These are phyloP conservation scores for Oryza punctata DNA, from an alignment of 176 grass and related monocot species.

Conservation along the genomic window DNA sequence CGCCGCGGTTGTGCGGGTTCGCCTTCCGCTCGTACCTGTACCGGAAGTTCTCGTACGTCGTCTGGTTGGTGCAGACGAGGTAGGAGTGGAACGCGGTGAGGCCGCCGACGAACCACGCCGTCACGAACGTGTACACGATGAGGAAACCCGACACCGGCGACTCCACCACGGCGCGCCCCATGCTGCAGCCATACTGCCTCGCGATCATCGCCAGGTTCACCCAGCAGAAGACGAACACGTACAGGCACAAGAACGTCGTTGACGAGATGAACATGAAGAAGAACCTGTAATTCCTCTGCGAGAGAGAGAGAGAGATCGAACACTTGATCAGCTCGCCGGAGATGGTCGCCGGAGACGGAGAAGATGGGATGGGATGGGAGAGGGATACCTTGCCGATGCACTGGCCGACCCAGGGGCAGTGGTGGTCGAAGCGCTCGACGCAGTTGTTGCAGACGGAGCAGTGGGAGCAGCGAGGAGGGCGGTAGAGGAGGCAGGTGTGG, in stretches of 20 bases:
- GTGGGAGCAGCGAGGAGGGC: slow-evolving; percentile 83
- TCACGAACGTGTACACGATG: slow-evolving; percentile 82
- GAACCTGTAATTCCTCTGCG: slow-evolving; percentile 81
- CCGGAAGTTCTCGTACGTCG: slow-evolving; percentile 96
- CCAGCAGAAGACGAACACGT: slow-evolving; percentile 82
- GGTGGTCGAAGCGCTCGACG: slow-evolving; percentile 91
- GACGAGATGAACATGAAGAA: slow-evolving; percentile 89
- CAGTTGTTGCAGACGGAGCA: slow-evolving; percentile 98
- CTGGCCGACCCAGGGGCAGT: slow-evolving; percentile 95
- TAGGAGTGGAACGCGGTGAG: slow-evolving; percentile 92
- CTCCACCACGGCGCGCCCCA: slow-evolving; percentile 49
- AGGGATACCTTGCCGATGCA: slow-evolving; percentile 90
- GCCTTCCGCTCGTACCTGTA: slow-evolving; percentile 81
- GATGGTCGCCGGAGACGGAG: background rate
- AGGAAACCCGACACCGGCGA: slow-evolving; percentile 80
- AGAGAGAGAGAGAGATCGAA: background rate
- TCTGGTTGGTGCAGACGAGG: slow-evolving; percentile 91
- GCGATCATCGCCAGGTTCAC: slow-evolving; percentile 56
- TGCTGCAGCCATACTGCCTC: slow-evolving; percentile 15
- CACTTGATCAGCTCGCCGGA: background rate
- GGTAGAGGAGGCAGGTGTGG: slow-evolving; percentile 92
- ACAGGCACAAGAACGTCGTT: slow-evolving; percentile 80
- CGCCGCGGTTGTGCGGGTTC: slow-evolving; percentile 83
- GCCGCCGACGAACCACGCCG: slow-evolving; percentile 89
- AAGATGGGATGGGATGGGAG: no score